A percentile compares a stretch with the other conserved stretches of the same genome.
Evolutionary conservation across 805 yeast genomes (phyloP).

Genomic region (Helenozyma rhizophorensis): DNA sequence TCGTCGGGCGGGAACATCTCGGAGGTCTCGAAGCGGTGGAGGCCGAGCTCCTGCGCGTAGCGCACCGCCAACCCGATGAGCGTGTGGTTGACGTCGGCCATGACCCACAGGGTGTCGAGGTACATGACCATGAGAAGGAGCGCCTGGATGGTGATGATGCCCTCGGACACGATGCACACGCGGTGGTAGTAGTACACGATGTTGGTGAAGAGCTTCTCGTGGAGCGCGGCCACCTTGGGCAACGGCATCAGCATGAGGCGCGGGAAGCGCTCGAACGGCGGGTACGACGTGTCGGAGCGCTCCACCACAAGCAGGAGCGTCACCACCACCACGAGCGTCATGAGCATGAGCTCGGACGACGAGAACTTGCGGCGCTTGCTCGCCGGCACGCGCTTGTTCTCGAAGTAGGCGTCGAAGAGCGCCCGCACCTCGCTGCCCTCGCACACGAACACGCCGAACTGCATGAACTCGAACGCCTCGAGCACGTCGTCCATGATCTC

Average conservation of each 20-base stretch:
- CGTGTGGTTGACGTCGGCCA: conserved; percentile 38
- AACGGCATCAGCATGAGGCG: conserved; percentile 1
- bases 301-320: conserved; percentile 22
- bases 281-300: conserved; percentile 1
- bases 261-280: background rate
- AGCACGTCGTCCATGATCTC: conserved; percentile 24
- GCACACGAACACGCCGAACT: conserved; percentile 19
- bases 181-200: conserved; percentile 44
- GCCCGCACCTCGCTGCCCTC: conserved; percentile 12
- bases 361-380: conserved; percentile 16
- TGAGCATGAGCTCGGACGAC: conserved; percentile 29
- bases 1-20: conserved; percentile 33
- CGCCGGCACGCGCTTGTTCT: conserved; percentile 6
- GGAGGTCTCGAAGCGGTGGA: conserved; percentile 47
- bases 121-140: conserved; percentile 41
- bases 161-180: conserved; percentile 47
- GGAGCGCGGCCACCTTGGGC: conserved; percentile 9
- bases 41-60: conserved; percentile 54
- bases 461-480: conserved; percentile 13
- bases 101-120: conserved; percentile 28
- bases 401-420: conserved; percentile 24
- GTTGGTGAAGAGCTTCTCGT: conserved; percentile 10
- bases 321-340: conserved; percentile 27
- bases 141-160: conserved; percentile 48
- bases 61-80: conserved; percentile 45